A percentile compares a stretch with the other conserved stretches of the same genome.
phyloP scores from a whole-genome alignment of 1,284 basidiomycete genomes.

The Peniophora sp. region DNA sequence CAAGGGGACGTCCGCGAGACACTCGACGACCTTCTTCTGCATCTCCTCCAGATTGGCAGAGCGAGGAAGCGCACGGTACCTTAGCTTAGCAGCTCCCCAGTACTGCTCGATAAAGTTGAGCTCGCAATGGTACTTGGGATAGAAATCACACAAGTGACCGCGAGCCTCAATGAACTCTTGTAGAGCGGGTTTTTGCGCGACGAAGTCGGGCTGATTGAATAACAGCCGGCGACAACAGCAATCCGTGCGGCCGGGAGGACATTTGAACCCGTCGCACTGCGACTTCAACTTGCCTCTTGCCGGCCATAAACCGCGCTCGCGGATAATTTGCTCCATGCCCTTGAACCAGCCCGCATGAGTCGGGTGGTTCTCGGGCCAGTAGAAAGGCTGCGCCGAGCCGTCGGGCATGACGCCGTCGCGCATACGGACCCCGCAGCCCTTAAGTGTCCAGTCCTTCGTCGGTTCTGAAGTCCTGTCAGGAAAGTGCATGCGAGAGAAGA shows the following conservation, averaged over 20 bases:
- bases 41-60: neutral
- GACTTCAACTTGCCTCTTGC: constrained; percentile 3
- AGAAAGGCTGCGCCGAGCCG: constrained; percentile 14
- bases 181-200: constrained; percentile 12
- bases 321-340: constrained; percentile 17
- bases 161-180: constrained; percentile 7
- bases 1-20: too few species aligned
- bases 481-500: too few species aligned
- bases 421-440: constrained; percentile 7
- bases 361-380: constrained; percentile 13
- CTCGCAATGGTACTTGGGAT: constrained; percentile 10
- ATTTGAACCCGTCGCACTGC: constrained; percentile 16
- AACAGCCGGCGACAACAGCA: constrained; percentile 20
- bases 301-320: constrained; percentile 13
- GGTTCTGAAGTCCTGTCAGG: too few species aligned
- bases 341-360: constrained; percentile 15
- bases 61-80: neutral
- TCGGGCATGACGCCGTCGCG: constrained; percentile 9
- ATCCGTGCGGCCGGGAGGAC: constrained; percentile 5
- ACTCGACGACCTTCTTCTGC: neutral
- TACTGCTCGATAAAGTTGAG: constrained; percentile 18
- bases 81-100: constrained; percentile 14
- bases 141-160: constrained; percentile 7
- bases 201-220: constrained; percentile 20
- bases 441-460: neutral